phyloP scores from a whole-genome alignment of 768 basidiomycete species.

The Boletus reticuloceps region DNA sequence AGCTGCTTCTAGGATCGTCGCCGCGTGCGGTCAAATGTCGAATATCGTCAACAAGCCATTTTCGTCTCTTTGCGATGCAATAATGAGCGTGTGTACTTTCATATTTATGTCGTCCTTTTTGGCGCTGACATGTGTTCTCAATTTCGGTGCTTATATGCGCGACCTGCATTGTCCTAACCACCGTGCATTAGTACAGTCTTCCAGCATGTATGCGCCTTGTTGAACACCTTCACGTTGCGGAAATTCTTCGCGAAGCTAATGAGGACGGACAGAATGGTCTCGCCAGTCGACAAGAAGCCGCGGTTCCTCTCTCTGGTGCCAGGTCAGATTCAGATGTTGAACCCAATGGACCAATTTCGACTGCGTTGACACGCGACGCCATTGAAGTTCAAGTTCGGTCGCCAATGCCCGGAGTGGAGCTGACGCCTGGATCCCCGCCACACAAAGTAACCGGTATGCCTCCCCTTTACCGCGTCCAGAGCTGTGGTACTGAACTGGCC shows the following conservation, averaged over 20 bases:
- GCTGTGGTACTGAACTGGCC: neutral
- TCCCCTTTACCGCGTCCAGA: neutral
- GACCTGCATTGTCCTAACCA: neutral
- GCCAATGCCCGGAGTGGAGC: neutral
- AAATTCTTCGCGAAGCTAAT: conserved; percentile 67
- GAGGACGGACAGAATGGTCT: conserved; percentile 39
- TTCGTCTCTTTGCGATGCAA: conserved; percentile 68
- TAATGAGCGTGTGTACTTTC: conserved; percentile 55
- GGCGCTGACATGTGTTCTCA: neutral
- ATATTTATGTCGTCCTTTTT: neutral
- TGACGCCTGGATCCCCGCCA: neutral
- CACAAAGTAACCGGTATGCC: conserved; percentile 5
- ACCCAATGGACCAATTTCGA: too few relatives aligned
- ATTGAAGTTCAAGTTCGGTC: neutral
- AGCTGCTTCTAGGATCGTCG: conserved; percentile 63
- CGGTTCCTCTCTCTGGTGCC: neutral
- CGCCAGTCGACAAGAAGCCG: conserved; percentile 31
- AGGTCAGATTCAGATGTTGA: neutral
- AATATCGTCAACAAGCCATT: conserved; percentile 67
- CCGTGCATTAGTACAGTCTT: conserved; percentile 56
- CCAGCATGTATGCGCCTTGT: conserved; percentile 72
- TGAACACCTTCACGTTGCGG: conserved; percentile 68
- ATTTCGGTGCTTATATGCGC: conserved; percentile 15
- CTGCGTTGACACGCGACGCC: neutral
- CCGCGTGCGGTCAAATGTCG: conserved; percentile 66